Evolutionary conservation across 208 protist species (phyloP).

Genomic region (Trypanosoma melophagium): DNA sequence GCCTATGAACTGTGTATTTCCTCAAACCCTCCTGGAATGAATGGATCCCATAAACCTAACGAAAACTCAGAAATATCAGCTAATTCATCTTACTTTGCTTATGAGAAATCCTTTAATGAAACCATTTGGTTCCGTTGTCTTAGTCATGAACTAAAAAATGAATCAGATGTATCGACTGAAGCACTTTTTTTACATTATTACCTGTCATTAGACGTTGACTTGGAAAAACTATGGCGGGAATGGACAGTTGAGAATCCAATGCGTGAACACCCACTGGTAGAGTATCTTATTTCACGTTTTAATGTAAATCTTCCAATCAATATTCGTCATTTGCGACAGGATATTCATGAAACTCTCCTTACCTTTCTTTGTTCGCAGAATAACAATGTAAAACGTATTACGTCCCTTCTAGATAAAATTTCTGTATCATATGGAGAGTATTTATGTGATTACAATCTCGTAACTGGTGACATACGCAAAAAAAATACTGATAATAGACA

Average conservation of each 20-base stretch:
- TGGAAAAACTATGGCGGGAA: constrained; percentile 43
- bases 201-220: constrained; percentile 67
- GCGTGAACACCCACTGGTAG: constrained; percentile 54
- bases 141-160: constrained; percentile 7
- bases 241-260: constrained; percentile 62
- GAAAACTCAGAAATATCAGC: constrained; percentile 11
- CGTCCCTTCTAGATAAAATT: constrained; percentile 51
- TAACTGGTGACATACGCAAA: constrained; percentile 33
- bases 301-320: constrained; percentile 16
- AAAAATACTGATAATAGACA: background rate
- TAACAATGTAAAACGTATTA: constrained; percentile 79
- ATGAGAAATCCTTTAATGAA: background rate
- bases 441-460: constrained; percentile 49
- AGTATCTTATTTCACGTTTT: constrained; percentile 16
- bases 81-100: background rate
- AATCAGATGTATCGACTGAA: constrained; percentile 21
- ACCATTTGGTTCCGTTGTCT: constrained; percentile 31
- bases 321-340: constrained; percentile 67
- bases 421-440: constrained; percentile 43
- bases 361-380: constrained; percentile 85
- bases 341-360: constrained; percentile 73
- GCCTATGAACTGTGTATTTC: constrained; percentile 55
- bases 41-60: background rate
- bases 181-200: constrained; percentile 48
- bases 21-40: background rate